Base-by-base conservation (phyloP, 257 asterid genomes). In the Nicotiana otophora region DNA sequence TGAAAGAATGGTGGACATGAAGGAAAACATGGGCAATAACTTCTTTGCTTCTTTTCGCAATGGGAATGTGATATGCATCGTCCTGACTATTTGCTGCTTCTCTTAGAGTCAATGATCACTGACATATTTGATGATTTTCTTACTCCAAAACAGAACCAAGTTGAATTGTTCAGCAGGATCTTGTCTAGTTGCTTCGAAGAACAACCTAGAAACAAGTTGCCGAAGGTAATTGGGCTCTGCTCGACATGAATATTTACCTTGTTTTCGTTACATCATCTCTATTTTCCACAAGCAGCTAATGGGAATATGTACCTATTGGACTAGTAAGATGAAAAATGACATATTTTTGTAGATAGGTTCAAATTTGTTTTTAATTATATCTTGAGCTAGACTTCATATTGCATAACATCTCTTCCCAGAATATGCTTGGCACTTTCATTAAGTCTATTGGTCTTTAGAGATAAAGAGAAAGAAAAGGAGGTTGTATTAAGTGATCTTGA, bases 1-100 rank as follows among this genome's bases (percentile, higher is more conserved):
- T 82, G 94, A 94, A 78, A 90, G 77, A 67, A 88, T 93, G 94
- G 81, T 86, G 69, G 94, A 89, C 67, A 34, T 92, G 26, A 96
- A 96, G 91, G 99, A 96, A 85, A 94, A 96, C 87, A 82, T 94
- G 81, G 90, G 88, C 83, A 80, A 53, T 83, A 89, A 86, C 65
- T 76, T 89, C 30, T 68, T 90, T 65, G 82, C 91, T 90, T 85
- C 93, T 10, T 88, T 89, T 85, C 89, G 8, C 61, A 85, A 86
- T 30, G 97, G 96, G 87, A 91, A 84, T 9, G 77, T 36, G 95
- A 98, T 93, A 88, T 60, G 86, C 20, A 19, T 65, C 20, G 36
- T 36, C 23, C 60, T 31, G 5, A 6, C 51, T 31, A 15, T 81
- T 39, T 30, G 26, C 42, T 46, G 36, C 70, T 34, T 26, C 77